Evolutionary conservation across 768 basidiomycete species (phyloP), one percentile per base, ranked within the genome.

Genomic region (Fistulinella prunicolor): DNA sequence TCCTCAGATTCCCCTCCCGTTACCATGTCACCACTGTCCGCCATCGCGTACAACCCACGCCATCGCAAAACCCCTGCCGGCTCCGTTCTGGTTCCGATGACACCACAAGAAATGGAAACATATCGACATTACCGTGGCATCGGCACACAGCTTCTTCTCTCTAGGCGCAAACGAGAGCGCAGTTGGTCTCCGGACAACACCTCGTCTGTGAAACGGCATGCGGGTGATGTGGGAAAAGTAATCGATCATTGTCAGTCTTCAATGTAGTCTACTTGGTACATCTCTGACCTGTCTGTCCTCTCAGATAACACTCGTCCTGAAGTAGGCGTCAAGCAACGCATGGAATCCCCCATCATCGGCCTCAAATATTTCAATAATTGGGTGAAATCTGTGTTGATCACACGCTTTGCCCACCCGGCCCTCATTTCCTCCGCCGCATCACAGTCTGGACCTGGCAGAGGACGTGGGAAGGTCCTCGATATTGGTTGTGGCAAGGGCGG

Each of bases 401-500:
- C 87, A 9, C 88, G 88, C 44, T 96, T 90, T 60, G 89, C 87
- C 1, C 83, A 86, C 63, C 84, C 86, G 3, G 83, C 74, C 26
- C 75, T 92, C 30, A 67, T 73, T 28, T 66, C 67, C 36, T 74
- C 73, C 48, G 53, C 61, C 10, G 50, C 57, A 22, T 45, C 51
- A 51, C 51, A 66, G 57, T 50, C 56, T 44, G 47, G 58, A 22
- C 49, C 59, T 22, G 48, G 59, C 34, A 59, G 72, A 47, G 62
- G 64, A 37, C 67, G 58, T 10, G 94, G 93, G 23, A 87, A 86
- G 62, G 91, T 98, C 20, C 78, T 99, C 19, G 96, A 99, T 69
- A 81, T 99, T 69, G 96, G 95, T 6, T 97, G 95, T 62, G 96
- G 96, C n/a, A 99, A 98, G 68, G 96, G 96, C 10, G 96, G 96